Evolutionary conservation across 768 basidiomycete genomes (phyloP).

Genomic region (Tricholoma furcatifolium): DNA sequence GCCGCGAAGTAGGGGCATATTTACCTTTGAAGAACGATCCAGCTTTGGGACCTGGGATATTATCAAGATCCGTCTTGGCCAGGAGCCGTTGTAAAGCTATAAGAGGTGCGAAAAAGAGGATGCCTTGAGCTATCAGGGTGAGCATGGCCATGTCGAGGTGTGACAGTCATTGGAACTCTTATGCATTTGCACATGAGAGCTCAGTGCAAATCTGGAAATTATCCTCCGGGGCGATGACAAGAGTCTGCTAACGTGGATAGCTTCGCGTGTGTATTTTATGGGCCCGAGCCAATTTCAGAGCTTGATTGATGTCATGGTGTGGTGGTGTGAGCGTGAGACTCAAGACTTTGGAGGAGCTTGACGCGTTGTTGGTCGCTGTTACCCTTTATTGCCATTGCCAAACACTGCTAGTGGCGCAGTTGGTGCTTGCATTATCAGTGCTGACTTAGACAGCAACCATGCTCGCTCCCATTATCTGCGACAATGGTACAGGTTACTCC

Average conservation of each 20-base stretch:
- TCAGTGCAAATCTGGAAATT: neutral
- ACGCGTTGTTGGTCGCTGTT: too few species aligned
- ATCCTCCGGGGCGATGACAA: constrained; percentile 4
- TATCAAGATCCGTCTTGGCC: constrained; percentile 26
- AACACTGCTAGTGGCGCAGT: too few species aligned
- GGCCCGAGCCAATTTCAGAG: too few species aligned
- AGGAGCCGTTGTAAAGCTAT: constrained; percentile 15
- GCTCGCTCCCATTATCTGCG: constrained; percentile 93
- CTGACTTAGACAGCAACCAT: constrained; percentile 18
- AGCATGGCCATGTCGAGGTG: constrained; percentile 2
- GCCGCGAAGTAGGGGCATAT: neutral
- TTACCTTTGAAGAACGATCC: constrained; percentile 30
- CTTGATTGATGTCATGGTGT: too few species aligned
- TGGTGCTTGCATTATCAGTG: too few species aligned
- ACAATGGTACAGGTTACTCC: constrained; percentile 96
- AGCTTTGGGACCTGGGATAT: constrained; percentile 33
- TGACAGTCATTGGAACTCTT: neutral
- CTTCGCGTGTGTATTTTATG: neutral
- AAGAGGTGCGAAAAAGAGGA: constrained; percentile 7
- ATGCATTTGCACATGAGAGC: neutral
- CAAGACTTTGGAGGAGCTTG: too few species aligned
- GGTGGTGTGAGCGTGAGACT: too few species aligned
- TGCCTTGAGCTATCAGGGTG: neutral
- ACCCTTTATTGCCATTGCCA: too few species aligned
- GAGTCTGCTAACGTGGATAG: neutral